Evolutionary conservation across 169 alveolate species (phyloP).

Genomic region (Plasmodium gaboni): DNA sequence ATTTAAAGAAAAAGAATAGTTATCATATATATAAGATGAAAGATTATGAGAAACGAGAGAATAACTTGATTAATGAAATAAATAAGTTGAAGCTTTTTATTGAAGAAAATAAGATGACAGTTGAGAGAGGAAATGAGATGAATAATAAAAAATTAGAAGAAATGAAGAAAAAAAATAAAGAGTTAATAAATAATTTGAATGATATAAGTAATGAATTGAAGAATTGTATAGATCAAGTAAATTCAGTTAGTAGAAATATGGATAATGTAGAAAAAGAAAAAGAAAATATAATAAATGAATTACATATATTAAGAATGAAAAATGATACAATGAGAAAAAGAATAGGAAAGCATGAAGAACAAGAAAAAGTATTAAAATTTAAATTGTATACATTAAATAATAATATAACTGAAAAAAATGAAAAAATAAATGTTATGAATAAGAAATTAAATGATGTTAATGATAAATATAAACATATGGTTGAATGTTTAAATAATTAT

Average conservation of each 20-base stretch:
- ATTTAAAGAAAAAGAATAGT: constrained; percentile 22
- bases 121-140: constrained; percentile 14
- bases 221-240: constrained; percentile 19
- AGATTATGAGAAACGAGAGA: constrained; percentile 19
- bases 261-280: constrained; percentile 31
- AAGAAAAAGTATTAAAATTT: constrained; percentile 20
- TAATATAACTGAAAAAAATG: neutral
- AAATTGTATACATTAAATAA: constrained; percentile 11
- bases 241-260: constrained; percentile 12
- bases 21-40: constrained; percentile 17
- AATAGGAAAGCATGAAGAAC: neutral
- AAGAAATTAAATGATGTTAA: neutral
- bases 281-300: constrained; percentile 7
- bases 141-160: constrained; percentile 13
- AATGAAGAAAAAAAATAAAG: constrained; percentile 21
- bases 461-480: neutral
- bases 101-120: constrained; percentile 13
- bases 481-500: neutral
- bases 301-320: constrained; percentile 1
- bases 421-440: constrained; percentile 9
- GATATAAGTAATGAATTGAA: constrained; percentile 12
- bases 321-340: constrained; percentile 17
- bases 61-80: constrained; percentile 8
- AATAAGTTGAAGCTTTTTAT: constrained; percentile 10
- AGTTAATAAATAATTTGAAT: constrained; percentile 11